Evolutionary conservation across 2,329 filamentous ascomycete genomes (phyloP), one percentile per base, ranked within the genome.

Genomic region (Daldinia sp.): DNA sequence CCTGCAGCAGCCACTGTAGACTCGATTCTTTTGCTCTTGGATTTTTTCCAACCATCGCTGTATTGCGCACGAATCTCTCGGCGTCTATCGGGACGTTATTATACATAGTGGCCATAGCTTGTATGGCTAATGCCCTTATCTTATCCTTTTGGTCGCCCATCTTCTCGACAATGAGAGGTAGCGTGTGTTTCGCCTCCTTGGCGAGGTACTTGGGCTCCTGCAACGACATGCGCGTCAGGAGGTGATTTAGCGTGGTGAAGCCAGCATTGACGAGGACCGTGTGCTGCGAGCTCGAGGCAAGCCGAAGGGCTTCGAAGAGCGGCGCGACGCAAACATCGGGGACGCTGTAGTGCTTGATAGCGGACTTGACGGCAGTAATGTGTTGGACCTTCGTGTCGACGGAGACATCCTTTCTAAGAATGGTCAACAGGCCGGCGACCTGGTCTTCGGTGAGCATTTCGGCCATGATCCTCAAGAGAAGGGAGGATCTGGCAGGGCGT

Each of bases 311-410:
- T 68, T 98, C 93, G 81, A 97, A 97, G 71, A 97, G 88, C 65
- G 88, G 85, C 28, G 88, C 82, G 74, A 97, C 87, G 75, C 86
- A 88, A 61, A 82, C 81, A 72, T 97, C 93, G 68, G 93, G 93
- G 51, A 97, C 93, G 82, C 94, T 94, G 78, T 92, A 91, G 80
- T 97, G 94, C 81, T 97, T 97, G 85, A 97, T 97, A 79, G 90
- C 88, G 48, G 92, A 94, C 82, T 97, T 97, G 81, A 94, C 84
- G 75, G 84, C 86, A 67, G 89, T 92, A 74, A 97, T 88, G 60
- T 88, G 87, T 71, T 88, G 84, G 71, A 93, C 86, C 78, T 94
- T 94, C 58, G 85, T 81, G 75, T 94, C 92, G 74, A 93, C 84
- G 55, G 89, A 86, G 41, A 87, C 85, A 74, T 93, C 91, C 74